Percentiles rank a stretch among this genome's conserved stretches.
Evolutionary conservation across 371 early-diverging fungal species (phyloP).

Genomic region (Rhizopus stolonifer): DNA sequence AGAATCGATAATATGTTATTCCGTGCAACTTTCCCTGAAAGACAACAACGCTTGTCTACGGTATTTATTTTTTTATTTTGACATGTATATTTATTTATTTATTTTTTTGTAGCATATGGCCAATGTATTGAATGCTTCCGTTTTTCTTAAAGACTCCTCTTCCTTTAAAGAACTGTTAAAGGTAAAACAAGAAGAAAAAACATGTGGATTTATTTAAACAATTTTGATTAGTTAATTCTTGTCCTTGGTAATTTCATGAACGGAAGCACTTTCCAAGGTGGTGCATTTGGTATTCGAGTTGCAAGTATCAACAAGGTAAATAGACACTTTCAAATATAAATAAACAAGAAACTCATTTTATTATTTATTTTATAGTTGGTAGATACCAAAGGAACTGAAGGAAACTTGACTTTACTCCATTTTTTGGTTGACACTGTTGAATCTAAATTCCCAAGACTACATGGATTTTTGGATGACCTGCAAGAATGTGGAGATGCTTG

Average conservation of each 20-base stretch:
- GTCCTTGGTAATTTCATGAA: constrained; percentile 93
- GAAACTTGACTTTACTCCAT: constrained; percentile 73
- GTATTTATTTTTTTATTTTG: constrained; percentile 32
- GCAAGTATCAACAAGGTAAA: constrained; percentile 81
- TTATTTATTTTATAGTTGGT: constrained; percentile 52
- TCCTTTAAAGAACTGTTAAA: constrained; percentile 56
- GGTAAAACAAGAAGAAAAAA: too few species aligned
- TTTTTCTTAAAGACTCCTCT: constrained; percentile 51
- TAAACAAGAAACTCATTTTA: not conserved
- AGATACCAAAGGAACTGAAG: constrained; percentile 80
- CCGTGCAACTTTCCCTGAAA: constrained; percentile 76
- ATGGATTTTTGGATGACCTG: constrained; percentile 70
- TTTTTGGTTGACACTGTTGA: constrained; percentile 76
- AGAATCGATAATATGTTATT: constrained; percentile 76
- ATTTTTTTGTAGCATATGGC: constrained; percentile 43
- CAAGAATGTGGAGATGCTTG: constrained; percentile 74
- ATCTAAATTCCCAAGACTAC: constrained; percentile 62
- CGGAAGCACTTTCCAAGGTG: constrained; percentile 82
- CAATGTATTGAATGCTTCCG: constrained; percentile 54
- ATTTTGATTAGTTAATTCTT: constrained; percentile 81
- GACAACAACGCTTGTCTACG: constrained; percentile 64
- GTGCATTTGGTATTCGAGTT: constrained; percentile 89
- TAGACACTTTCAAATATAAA: not conserved
- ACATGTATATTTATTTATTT: not conserved
- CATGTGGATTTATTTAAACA: too few species aligned